Evolutionary conservation across 768 basidiomycete genomes (phyloP), one percentile per base, ranked within the genome.

Genomic region (Macrolepiota albuminosa): DNA sequence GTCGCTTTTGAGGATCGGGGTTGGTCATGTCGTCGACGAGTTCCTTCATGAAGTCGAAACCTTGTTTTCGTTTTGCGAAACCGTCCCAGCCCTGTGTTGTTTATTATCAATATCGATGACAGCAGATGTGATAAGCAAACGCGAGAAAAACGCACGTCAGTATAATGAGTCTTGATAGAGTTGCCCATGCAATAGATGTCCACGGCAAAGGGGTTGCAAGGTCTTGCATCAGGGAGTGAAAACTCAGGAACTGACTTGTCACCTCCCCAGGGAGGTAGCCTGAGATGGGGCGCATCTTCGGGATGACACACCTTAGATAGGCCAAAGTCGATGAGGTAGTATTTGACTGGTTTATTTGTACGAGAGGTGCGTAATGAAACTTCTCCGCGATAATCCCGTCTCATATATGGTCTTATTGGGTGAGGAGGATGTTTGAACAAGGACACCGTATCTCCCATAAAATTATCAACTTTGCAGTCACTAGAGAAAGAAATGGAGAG

Each of bases 1-100:
- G 76, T 56, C 73, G 68, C 53, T 68, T 67, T 0, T 61, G 29
- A 0, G 76, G 76, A 50, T 76, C 71, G 9, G 60, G 47, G 9
- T 68, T 54, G 6, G 60, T 55, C 43, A 45, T 45, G 11, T 45
- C 43, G 43, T 24, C 21, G 21, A 45, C 4, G 1, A 45, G 43
- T 45, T 24, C 43, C 9, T 39, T 40, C 42, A 45, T 45, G 40
- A 55, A 55, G 3, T 55, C 42, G 3, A 55, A 55, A 16, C 54
- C 54, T 55, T 55, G 54, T 29, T 42, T 55, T 13, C 29, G 29
- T 33, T 42, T 54, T 2, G 37, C 51, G 45, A 55, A 21, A 47
- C 40, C 43, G 11, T 56, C 45, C 43, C 42, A 56, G 21, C 39
- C 40, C 43, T 52, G 8, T 48, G 31, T 48, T 48, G 29, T 29